Evolutionary conservation across 176 grass and related monocot species (phyloP).

Genomic region (Cenchrus americanus): DNA sequence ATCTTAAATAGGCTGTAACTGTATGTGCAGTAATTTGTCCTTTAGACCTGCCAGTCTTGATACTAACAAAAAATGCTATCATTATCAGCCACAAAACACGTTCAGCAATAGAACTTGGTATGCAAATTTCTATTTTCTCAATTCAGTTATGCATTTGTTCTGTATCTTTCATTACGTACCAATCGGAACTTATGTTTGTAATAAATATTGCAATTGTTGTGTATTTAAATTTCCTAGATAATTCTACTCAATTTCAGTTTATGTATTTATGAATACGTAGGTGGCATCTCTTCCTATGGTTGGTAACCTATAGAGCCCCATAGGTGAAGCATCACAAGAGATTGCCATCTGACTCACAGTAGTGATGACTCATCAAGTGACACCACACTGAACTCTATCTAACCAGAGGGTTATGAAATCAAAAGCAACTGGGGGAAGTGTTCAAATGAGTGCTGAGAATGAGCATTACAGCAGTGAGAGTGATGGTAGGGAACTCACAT

Average conservation of each 20-base stretch:
- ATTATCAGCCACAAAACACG: no score
- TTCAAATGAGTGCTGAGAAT: constrained; percentile 45
- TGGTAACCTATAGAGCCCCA: not conserved
- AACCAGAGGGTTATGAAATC: constrained; percentile 27
- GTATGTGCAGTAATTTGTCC: no score
- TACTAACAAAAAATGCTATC: no score
- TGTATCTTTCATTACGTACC: no score
- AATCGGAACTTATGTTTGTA: not conserved
- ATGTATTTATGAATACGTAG: not conserved
- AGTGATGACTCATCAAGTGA: constrained; percentile 54
- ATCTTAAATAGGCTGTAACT: no score
- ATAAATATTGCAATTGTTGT: not conserved
- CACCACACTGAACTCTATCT: constrained; percentile 20
- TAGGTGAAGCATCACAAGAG: constrained; percentile 43
- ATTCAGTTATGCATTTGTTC: no score
- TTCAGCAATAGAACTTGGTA: no score
- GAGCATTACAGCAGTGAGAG: constrained; percentile 48
- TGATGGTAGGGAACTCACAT: constrained; percentile 36
- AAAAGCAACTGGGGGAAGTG: constrained; percentile 32
- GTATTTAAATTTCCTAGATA: not conserved
- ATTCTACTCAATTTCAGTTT: not conserved
- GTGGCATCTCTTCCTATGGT: not conserved
- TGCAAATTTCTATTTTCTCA: no score
- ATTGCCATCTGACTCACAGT: constrained; percentile 51
- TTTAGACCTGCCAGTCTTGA: no score